Evolutionary conservation across 345 rosid species (phyloP).

Genomic region (Odontarrhena argentea): DNA sequence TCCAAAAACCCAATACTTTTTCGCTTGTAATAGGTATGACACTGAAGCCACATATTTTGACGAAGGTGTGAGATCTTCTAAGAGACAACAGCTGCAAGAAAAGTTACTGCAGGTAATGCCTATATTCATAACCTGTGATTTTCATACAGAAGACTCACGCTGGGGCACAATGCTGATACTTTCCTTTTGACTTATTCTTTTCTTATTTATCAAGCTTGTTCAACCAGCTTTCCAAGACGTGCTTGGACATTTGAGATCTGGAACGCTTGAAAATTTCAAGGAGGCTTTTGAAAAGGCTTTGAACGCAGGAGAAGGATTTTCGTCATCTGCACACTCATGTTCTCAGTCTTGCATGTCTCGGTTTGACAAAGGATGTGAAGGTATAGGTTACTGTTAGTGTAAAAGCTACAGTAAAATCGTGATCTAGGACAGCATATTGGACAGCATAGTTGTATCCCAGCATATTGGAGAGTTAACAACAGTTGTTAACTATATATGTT

Average conservation of each 20-base stretch:
- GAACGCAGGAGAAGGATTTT: slow-evolving; percentile 79
- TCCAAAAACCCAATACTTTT: not conserved
- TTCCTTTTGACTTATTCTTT: slow-evolving; percentile 28
- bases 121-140: slow-evolving; percentile 20
- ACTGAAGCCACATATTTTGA: slow-evolving; percentile 85
- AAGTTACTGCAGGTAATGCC: slow-evolving; percentile 81
- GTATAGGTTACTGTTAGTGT: slow-evolving; percentile 38
- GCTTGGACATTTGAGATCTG: slow-evolving; percentile 77
- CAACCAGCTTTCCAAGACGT: slow-evolving; percentile 82
- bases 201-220: slow-evolving; percentile 61
- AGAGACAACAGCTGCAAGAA: slow-evolving; percentile 84
- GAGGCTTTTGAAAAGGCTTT: slow-evolving; percentile 77
- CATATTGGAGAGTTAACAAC: not conserved
- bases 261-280: slow-evolving; percentile 70
- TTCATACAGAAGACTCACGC: not conserved
- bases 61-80: slow-evolving; percentile 86
- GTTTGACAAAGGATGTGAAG: slow-evolving; percentile 65
- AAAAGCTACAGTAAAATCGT: not conserved
- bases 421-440: not conserved
- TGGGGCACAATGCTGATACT: not conserved
- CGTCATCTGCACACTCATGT: slow-evolving; percentile 59
- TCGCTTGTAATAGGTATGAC: slow-evolving; percentile 61
- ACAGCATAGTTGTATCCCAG: no score
- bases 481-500: not conserved
- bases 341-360: slow-evolving; percentile 49